A percentile compares a stretch with the other conserved stretches of the same genome.
These are phyloP conservation scores for Bimuria novae-zelandiae DNA, from an alignment of 2,329 filamentous ascomycete species.

Conservation along the genomic window DNA sequence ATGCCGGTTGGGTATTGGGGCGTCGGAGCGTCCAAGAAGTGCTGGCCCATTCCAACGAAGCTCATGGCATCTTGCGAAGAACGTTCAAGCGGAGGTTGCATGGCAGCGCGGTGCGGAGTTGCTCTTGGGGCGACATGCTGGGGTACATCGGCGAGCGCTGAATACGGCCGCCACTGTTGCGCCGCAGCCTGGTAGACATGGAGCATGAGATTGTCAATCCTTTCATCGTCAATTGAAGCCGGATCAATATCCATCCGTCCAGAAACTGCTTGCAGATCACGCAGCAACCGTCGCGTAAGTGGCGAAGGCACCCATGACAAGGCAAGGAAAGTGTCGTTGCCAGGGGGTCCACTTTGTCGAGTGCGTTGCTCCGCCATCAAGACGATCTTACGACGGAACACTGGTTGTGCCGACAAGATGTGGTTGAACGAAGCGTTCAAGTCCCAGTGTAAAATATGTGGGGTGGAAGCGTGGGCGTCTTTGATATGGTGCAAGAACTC, in stretches of 20 bases:
- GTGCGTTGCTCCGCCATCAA: no score
- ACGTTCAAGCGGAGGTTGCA: neutral
- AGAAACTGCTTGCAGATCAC: neutral
- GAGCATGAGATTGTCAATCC: neutral
- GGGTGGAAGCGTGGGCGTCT: neutral
- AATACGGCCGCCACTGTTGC: constrained; percentile 1
- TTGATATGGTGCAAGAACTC: constrained; percentile 1
- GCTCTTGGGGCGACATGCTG: neutral
- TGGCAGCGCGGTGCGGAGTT: neutral
- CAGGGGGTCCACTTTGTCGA: no score
- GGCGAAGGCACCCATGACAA: constrained; percentile 1
- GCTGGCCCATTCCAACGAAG: constrained; percentile 2
- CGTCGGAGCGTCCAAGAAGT: neutral
- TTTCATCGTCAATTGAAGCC: neutral
- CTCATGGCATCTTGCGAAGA: neutral
- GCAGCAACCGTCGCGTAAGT: neutral
- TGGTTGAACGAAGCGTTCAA: constrained; percentile 9
- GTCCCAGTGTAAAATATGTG: neutral
- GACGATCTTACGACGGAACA: neutral
- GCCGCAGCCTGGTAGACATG: constrained; percentile 4
- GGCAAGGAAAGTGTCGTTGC: neutral
- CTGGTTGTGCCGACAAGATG: neutral
- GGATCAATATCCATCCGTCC: neutral
- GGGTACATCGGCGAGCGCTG: neutral
- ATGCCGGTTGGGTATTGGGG: neutral